Conservation (phyloP, 495 filamentous ascomycete species). For the Penicillium chermesinum region DNA sequence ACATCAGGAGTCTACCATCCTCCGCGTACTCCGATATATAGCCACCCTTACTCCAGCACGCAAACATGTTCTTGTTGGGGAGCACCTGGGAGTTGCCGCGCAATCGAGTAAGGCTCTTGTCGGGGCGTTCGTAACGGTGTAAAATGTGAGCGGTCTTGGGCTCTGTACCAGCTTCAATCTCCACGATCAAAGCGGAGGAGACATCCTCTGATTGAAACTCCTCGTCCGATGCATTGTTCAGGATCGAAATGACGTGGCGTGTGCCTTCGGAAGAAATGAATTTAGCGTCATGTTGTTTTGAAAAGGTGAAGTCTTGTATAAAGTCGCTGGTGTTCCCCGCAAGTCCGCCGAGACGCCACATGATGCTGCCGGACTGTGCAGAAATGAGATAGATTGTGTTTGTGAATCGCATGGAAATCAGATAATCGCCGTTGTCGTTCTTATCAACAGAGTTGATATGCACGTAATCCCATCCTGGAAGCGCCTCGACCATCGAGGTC, state of each 20-base stretch:
- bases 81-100: slow-evolving; percentile 55
- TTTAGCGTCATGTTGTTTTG: slow-evolving; percentile 56
- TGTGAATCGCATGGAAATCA: slow-evolving; percentile 53
- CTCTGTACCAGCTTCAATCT: slow-evolving; percentile 39
- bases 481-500: slow-evolving; percentile 8
- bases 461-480: slow-evolving; percentile 52
- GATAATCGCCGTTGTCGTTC: slow-evolving; percentile 48
- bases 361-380: slow-evolving; percentile 48
- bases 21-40: slow-evolving; percentile 47
- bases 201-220: slow-evolving; percentile 36
- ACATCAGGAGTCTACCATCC: slow-evolving; percentile 45
- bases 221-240: slow-evolving; percentile 49
- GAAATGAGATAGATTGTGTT: slow-evolving; percentile 54
- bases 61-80: slow-evolving; percentile 47
- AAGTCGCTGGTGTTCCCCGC: slow-evolving; percentile 26
- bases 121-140: slow-evolving; percentile 37
- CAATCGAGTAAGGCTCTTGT: slow-evolving; percentile 40
- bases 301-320: slow-evolving; percentile 48
- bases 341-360: slow-evolving; percentile 53
- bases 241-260: slow-evolving; percentile 42
- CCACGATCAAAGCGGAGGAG: slow-evolving; percentile 50
- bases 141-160: slow-evolving; percentile 42
- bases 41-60: slow-evolving; percentile 52
- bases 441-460: slow-evolving; percentile 59
- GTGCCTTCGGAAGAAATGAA: slow-evolving; percentile 41